Percentiles rank a stretch among this genome's conserved stretches.
Evolutionary conservation across 2,329 filamentous ascomycete species (phyloP).

Genomic region (Calonectria pseudoreteaudii): DNA sequence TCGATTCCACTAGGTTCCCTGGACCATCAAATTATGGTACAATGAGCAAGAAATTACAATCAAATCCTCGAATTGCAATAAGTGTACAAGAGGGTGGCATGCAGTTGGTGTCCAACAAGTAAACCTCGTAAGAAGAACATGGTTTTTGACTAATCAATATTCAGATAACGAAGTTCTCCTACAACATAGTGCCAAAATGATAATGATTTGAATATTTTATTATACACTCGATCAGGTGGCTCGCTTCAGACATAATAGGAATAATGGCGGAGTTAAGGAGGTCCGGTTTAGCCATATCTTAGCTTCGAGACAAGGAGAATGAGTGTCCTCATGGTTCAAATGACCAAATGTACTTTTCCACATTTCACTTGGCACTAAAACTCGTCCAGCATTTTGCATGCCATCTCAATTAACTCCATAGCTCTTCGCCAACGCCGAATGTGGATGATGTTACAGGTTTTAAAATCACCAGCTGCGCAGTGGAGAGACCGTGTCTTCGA

Average conservation of each 20-base stretch:
- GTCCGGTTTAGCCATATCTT: background rate
- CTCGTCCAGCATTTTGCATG: slow-evolving; percentile 31
- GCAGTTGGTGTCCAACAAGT: background rate
- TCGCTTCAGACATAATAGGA: background rate
- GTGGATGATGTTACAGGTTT: slow-evolving; percentile 35
- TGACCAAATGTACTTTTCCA: slow-evolving; percentile 25
- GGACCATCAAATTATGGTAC: background rate
- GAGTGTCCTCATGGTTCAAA: slow-evolving; percentile 25
- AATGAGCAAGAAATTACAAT: background rate
- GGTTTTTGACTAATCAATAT: too few species aligned
- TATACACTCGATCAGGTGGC: background rate
- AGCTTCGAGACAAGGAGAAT: background rate
- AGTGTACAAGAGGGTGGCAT: background rate
- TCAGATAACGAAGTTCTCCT: background rate
- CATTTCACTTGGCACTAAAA: slow-evolving; percentile 26
- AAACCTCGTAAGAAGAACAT: too few species aligned
- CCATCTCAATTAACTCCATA: slow-evolving; percentile 35
- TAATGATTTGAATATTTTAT: background rate
- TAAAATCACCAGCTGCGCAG: slow-evolving; percentile 3
- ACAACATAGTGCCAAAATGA: background rate
- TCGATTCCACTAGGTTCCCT: background rate
- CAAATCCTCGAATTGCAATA: background rate
- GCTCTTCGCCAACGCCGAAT: slow-evolving; percentile 39
- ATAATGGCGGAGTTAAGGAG: background rate
- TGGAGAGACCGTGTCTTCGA: background rate